Evolutionary conservation across 2,329 filamentous ascomycete genomes (phyloP).

Genomic region (Fusarium duplospermum): DNA sequence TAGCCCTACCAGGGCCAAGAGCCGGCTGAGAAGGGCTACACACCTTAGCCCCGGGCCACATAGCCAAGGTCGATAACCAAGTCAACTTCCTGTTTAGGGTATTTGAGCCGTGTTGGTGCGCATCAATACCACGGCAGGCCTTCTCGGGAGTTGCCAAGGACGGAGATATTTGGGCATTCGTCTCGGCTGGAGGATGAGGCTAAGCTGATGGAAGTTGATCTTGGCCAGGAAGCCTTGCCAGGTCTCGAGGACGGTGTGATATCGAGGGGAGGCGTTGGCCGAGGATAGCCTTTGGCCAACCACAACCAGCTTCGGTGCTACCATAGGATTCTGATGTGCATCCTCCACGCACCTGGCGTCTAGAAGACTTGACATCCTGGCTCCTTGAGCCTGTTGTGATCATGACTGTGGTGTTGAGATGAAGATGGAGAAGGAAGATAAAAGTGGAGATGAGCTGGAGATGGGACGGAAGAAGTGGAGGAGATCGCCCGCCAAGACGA

Average conservation of each 20-base stretch:
- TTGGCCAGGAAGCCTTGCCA: neutral
- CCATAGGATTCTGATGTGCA: neutral
- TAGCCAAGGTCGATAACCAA: slow-evolving; percentile 6
- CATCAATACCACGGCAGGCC: slow-evolving; percentile 6
- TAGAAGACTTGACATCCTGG: neutral
- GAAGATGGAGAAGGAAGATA: neutral
- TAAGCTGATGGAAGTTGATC: neutral
- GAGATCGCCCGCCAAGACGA: neutral
- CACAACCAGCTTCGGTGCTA: neutral
- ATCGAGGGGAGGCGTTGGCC: slow-evolving; percentile 8
- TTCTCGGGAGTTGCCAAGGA: neutral
- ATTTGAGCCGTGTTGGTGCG: slow-evolving; percentile 30
- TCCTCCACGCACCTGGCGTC: neutral
- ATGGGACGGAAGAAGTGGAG: slow-evolving; percentile 5
- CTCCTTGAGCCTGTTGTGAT: neutral
- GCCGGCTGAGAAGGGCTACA: slow-evolving; percentile 9
- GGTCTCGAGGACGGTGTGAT: slow-evolving; percentile 21
- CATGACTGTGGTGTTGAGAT: slow-evolving; percentile 7
- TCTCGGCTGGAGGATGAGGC: neutral
- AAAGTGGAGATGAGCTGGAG: slow-evolving; percentile 3
- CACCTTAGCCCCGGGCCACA: neutral
- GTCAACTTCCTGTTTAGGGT: slow-evolving; percentile 39
- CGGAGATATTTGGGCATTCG: neutral
- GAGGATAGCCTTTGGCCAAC: neutral
- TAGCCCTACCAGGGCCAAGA: slow-evolving; percentile 20